Percentiles rank a stretch among this genome's conserved stretches.
Conservation (phyloP, 768 basidiomycete genomes). For the Lactifluus echinatus region DNA sequence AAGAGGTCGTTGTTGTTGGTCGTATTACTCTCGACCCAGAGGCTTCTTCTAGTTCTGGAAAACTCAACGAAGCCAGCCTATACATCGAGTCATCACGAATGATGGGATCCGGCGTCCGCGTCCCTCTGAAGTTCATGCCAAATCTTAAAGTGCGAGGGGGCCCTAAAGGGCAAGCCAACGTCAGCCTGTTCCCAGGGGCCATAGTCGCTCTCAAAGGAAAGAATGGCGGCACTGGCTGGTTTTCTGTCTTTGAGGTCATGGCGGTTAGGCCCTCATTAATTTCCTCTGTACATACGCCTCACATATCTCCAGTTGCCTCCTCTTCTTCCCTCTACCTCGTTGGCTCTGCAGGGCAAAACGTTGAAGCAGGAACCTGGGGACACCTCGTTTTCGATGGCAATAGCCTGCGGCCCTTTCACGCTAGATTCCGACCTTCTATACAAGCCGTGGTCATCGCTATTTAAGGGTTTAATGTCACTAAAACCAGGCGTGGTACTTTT, state of each 20-base stretch:
- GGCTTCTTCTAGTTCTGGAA: constrained; percentile 41
- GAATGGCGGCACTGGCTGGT: constrained; percentile 87
- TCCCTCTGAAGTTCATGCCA: constrained; percentile 64
- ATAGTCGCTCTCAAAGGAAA: constrained; percentile 79
- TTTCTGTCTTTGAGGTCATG: constrained; percentile 74
- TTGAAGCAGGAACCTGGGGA: constrained; percentile 35
- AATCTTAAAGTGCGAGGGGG: constrained; percentile 58
- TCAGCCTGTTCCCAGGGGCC: constrained; percentile 82
- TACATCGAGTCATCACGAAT: constrained; percentile 79
- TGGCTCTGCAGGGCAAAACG: constrained; percentile 27
- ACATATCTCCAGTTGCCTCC: constrained; percentile 48
- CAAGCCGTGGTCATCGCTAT: constrained; percentile 56
- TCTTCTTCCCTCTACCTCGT: constrained; percentile 35
- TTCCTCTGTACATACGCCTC: background rate
- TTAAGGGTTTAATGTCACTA: constrained; percentile 48
- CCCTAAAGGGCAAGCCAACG: constrained; percentile 48
- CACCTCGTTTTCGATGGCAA: constrained; percentile 50
- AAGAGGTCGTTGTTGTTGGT: constrained; percentile 26
- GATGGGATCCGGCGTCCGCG: constrained; percentile 56
- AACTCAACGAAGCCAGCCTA: constrained; percentile 66
- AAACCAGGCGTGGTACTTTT: constrained; percentile 75
- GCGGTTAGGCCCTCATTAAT: constrained; percentile 42
- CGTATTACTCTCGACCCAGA: constrained; percentile 48
- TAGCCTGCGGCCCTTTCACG: constrained; percentile 86
- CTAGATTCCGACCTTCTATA: constrained; percentile 67